Evolutionary conservation across 139 green algal genomes (phyloP).

Genomic region (Asterochloris erici): DNA sequence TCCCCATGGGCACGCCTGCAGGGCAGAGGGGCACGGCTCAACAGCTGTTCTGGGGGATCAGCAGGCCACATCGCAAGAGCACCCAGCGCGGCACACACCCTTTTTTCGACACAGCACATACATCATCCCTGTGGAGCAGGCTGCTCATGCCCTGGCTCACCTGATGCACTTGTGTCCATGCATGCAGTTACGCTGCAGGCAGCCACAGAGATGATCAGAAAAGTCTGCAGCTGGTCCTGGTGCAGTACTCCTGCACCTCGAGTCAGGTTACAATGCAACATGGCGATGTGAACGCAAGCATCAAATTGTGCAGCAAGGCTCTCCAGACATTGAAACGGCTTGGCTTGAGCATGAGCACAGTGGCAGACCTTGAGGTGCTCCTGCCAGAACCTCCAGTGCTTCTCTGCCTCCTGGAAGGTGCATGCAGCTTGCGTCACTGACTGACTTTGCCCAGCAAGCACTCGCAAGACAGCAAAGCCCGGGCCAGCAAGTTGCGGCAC

Average conservation of each 20-base stretch:
- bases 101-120: neutral
- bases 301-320: too few relatives aligned
- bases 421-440: neutral
- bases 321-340: neutral
- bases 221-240: neutral
- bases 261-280: too few relatives aligned
- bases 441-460: neutral
- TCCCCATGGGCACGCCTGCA: too few relatives aligned
- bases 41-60: neutral
- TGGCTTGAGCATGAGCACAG: too few relatives aligned
- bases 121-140: neutral
- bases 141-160: neutral
- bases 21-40: neutral
- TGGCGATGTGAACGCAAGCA: too few relatives aligned
- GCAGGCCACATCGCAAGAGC: neutral
- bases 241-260: neutral
- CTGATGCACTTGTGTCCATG: constrained; percentile 20
- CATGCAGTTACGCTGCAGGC: constrained; percentile 10
- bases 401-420: constrained; percentile 5
- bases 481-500: neutral
- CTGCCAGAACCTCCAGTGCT: constrained; percentile 30
- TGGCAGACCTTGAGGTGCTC: neutral
- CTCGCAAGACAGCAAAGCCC: neutral
- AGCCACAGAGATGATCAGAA: neutral
- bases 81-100: neutral